Evolutionary conservation across 1,284 basidiomycete species (phyloP), one percentile per base, ranked within the genome.

Genomic region (Tilletia setariae): DNA sequence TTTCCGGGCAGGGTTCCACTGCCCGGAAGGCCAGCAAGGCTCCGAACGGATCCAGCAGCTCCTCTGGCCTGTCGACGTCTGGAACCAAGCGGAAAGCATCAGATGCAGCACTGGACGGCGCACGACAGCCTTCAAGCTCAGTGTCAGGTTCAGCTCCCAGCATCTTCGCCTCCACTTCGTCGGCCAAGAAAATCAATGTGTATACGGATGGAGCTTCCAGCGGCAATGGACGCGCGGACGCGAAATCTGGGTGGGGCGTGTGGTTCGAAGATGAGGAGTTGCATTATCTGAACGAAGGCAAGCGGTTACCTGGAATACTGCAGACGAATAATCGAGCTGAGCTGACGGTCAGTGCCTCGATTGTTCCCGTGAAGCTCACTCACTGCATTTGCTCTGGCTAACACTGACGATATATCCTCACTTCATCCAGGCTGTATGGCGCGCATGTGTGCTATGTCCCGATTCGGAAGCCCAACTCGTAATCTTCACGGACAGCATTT

Each of bases 241-340:
- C 80, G 0, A 63, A 67, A 13, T 79, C 80, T 9, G 80, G 80
- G 7, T 82, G 74, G 69, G 80, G 76, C 2, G 78, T 82, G 13
- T 81, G 71, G 67, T 81, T 75, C 63, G 72, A 68, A 40, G 68
- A 74, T 28, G 42, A 70, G 2, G 40, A 64, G 13, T 68, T 64
- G 40, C 63, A 53, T 19, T 56, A 32, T 67, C 91, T 91, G 64
- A 92, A 92, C 76, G 81, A 92, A 1, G 86, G 89, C 0, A 90
- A 91, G 74, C 85, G 92, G 23, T 90, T 91, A 74, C 90, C 91
- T 1, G 93, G 92, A 1, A 84, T 83, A 11, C 35, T 70, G 59
- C 92, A 94, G 79, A 94, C 92, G 0, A 94, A 94, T 79, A 94
- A 94, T 72, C 86, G 91, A 15, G 92, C 91, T 2, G 92, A 94